phyloP scores from a whole-genome alignment of 2,329 filamentous ascomycete species.

The Xylaria sp. region DNA sequence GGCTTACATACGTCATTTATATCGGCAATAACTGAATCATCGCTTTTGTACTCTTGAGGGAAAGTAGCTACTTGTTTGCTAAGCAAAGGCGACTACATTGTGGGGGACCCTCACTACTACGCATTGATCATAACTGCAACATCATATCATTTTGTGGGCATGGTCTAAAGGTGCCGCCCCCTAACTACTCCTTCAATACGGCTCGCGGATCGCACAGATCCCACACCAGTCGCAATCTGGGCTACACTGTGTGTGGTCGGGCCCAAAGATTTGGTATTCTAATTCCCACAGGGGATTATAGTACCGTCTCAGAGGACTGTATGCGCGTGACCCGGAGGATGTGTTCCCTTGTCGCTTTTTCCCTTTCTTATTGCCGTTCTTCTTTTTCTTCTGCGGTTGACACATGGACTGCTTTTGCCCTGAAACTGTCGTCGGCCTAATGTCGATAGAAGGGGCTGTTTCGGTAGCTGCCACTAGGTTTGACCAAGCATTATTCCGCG shows the following conservation, averaged over 20 bases:
- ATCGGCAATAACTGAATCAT: no score
- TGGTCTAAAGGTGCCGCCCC: neutral
- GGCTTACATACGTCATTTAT: no score
- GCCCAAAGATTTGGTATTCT: neutral
- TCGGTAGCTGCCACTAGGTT: neutral
- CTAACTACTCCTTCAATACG: neutral
- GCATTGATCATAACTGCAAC: no score
- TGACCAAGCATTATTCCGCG: no score
- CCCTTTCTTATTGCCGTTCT: neutral
- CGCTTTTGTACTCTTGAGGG: no score
- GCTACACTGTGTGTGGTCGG: constrained; percentile 10
- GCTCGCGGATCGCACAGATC: constrained; percentile 1
- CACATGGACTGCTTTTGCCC: neutral
- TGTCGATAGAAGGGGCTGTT: no score
- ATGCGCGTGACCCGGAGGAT: neutral
- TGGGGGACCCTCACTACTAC: no score
- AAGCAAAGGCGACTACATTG: no score
- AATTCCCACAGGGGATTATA: constrained; percentile 8
- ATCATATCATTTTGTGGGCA: no score
- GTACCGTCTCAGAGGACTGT: neutral
- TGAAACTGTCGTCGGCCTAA: neutral
- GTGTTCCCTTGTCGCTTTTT: neutral
- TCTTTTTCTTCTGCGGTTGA: neutral
- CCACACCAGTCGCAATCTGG: constrained; percentile 15
- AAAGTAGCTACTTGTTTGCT: no score